Conservation (phyloP, 768 basidiomycete species). For the Pleurotus platypus region DNA sequence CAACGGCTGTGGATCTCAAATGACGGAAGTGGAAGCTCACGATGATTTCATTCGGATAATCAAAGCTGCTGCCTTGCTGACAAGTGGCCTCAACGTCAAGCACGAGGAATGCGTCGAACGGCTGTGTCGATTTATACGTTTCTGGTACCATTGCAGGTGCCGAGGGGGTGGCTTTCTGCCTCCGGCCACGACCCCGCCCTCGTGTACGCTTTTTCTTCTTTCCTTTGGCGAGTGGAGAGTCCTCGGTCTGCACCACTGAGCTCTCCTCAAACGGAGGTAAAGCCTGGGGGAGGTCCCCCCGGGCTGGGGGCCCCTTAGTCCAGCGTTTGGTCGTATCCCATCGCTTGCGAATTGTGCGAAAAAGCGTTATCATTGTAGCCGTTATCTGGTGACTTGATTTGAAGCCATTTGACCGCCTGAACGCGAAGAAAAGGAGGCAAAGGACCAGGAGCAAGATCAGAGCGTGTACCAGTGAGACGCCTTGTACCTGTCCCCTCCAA, state of each 20-base stretch:
- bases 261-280: background rate
- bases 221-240: background rate
- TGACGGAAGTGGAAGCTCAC: slow-evolving; percentile 41
- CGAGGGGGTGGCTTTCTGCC: slow-evolving; percentile 10
- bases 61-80: slow-evolving; percentile 59
- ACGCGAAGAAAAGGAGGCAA: background rate
- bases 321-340: background rate
- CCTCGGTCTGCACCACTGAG: too few species aligned
- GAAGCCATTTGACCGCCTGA: background rate
- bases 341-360: background rate
- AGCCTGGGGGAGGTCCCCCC: background rate
- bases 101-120: slow-evolving; percentile 79
- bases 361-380: background rate
- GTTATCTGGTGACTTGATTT: background rate
- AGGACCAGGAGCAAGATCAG: background rate
- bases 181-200: background rate
- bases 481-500: background rate
- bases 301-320: background rate
- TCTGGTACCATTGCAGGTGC: background rate
- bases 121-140: slow-evolving; percentile 28
- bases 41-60: slow-evolving; percentile 95
- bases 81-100: slow-evolving; percentile 92
- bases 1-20: background rate
- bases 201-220: background rate
- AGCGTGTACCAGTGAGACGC: background rate